Base-by-base conservation (phyloP, 1,139 yeast genomes). In the Scheffersomyces segobiensis region DNA sequence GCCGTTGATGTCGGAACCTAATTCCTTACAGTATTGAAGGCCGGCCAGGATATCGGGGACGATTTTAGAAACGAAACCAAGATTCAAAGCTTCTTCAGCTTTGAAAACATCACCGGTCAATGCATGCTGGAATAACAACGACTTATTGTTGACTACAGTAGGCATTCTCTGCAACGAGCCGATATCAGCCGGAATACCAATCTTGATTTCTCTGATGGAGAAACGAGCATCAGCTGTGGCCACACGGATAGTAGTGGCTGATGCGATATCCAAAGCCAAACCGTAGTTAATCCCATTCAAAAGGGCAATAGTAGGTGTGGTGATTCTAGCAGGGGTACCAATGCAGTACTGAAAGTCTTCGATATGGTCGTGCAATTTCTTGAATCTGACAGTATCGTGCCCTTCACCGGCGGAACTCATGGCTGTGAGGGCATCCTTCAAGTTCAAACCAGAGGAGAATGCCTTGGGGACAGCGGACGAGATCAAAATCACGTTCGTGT, bases 161-260 rank as follows among this genome's bases (percentile, higher is more conserved):
- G 92, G 89, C 59, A 89, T 68, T 68, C 96, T 80, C 73, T 90
- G 95, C 61, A 89, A 77, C 1, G 91, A 81, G 12, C 96, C 96
- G 64, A 90, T 88, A 69, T 90, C 96, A 2, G 96, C 93, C 42
- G 91, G 83, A 71, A 90, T 81, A 5, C 96, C 96, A 58, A 90
- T 80, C 61, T 85, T 85, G 61, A 89, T 86, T 71, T 90, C 96
- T 60, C 89, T 83, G 58, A 90, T 84, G 48, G 90, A 82, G 63
- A 89, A 80, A 52, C 72, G 74, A 26, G 84, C 81, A 62, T 84
- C 89, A 50, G 75, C 75, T 17, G 86, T 76, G 8, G 87, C 86
- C 32, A 87, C 74, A 58, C 96, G 79, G 52, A 90, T 82, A 50
- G 87, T 81, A 52, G 82, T 79, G 1, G 89, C 83, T 22, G 87